phyloP scores from a whole-genome alignment of 1,139 yeast species.

The Candida anutae region DNA sequence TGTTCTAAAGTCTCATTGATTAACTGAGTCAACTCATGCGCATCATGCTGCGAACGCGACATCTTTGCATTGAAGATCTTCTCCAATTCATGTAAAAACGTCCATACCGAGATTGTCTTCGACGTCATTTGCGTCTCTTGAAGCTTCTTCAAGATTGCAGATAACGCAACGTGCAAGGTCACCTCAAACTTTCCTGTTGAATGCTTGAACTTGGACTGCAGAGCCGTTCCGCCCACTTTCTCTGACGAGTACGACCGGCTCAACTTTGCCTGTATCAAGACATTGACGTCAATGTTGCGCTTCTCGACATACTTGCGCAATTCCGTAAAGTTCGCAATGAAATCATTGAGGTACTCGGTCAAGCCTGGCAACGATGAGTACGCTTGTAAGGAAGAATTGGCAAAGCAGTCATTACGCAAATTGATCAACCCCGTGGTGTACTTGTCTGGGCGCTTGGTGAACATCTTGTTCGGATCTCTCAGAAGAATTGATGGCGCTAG shows the following conservation, averaged over 20 bases:
- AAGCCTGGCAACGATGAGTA: constrained; percentile 62
- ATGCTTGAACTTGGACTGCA: constrained; percentile 20
- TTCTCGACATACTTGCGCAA: constrained; percentile 20
- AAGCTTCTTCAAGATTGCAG: constrained; percentile 45
- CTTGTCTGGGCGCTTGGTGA: constrained; percentile 57
- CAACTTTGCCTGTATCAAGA: constrained; percentile 9
- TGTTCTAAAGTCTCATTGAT: constrained; percentile 70
- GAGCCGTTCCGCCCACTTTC: constrained; percentile 5
- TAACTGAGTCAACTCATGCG: constrained; percentile 82
- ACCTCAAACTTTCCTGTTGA: constrained; percentile 25
- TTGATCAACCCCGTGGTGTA: constrained; percentile 79
- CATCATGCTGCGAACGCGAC: constrained; percentile 84
- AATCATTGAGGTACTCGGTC: constrained; percentile 51
- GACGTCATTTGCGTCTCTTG: constrained; percentile 55
- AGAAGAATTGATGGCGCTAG: constrained; percentile 17
- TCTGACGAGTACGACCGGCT: constrained; percentile 1
- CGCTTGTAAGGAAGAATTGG: constrained; percentile 86
- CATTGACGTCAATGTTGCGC: constrained; percentile 16
- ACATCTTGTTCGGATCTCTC: constrained; percentile 19
- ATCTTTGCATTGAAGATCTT: constrained; percentile 69
- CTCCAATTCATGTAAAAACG: constrained; percentile 66
- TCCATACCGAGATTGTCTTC: constrained; percentile 67
- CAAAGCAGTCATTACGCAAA: constrained; percentile 83
- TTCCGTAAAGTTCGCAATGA: constrained; percentile 19
- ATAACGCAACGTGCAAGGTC: constrained; percentile 52